Base-by-base conservation (phyloP, 2,329 filamentous ascomycete genomes). In the Beauveria sp. region DNA sequence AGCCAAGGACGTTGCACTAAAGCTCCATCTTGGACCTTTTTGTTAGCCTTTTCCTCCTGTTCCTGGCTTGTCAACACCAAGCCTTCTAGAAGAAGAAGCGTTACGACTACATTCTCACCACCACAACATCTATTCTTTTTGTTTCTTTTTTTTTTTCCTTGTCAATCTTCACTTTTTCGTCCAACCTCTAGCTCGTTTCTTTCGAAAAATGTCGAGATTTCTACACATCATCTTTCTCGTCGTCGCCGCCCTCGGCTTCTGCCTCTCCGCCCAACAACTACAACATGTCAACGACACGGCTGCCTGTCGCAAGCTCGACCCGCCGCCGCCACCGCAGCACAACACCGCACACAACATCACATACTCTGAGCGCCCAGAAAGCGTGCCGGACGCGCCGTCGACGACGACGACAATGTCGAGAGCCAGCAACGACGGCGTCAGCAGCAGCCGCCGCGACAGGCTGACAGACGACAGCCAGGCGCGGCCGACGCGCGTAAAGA, bases 401-500 rank as follows among this genome's bases (percentile, higher is more conserved):
- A 48, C 38, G 34, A 24, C 16, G n/a, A 40, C 16, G 28, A 45
- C n/a, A 6, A 48, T 18, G 12, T 34, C 31, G 12, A 34, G 31
- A 34, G 5, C 12, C 12, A 34, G 31, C 31, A 34, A 34, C 28
- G 31, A 55, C 18, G 20, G 24, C 28, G 16, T 5, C 12, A 24
- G 22, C 12, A 24, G 22, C 60, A 31, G 42, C 51, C 28, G 38
- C 43, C 6, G 9, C 51, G 42, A 12, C 51, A 12, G 24, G 20
- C 22, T n/a, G 8, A 40, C 16, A 16, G 51, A 61, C 10, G 43
- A 31, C 22, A 28, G 28, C 45, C 45, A 54, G 31, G 46, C 38
- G 38, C 51, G 60, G 1, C 60, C 60, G n/a, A 62, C 60, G 8
- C 18, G 20, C 8, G 38, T 56, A 10, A 62, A 62, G 60, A 62